A percentile compares a stretch with the other conserved stretches of the same genome.
phyloP scores from a whole-genome alignment of 2,329 filamentous ascomycete species.

The Cylindrodendrum hubeiense region DNA sequence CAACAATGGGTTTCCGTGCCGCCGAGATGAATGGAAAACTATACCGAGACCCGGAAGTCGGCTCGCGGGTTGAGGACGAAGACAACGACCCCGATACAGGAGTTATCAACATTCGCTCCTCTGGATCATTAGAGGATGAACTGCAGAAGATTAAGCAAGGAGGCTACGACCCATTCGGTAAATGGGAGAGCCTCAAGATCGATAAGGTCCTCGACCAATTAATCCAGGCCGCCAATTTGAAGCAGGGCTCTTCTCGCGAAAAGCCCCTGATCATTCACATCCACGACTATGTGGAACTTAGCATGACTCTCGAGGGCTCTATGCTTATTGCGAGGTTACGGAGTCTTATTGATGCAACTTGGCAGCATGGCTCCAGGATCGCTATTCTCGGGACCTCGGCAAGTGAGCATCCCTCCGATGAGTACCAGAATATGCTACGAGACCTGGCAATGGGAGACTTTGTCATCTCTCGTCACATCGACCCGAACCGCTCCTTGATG shows the following conservation, averaged over 20 bases:
- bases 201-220: conserved; percentile 68
- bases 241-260: conserved; percentile 46
- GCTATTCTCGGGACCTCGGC: conserved; percentile 85
- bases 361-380: conserved; percentile 78
- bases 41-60: conserved; percentile 59
- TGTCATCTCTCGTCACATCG: conserved; percentile 52
- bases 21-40: conserved; percentile 67
- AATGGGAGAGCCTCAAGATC: conserved; percentile 74
- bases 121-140: conserved; percentile 56
- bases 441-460: conserved; percentile 57
- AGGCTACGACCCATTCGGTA: conserved; percentile 52
- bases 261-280: conserved; percentile 79
- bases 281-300: conserved; percentile 84
- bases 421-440: conserved; percentile 55
- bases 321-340: conserved; percentile 78
- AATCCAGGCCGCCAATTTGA: conserved; percentile 60
- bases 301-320: conserved; percentile 75
- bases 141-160: conserved; percentile 57
- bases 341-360: conserved; percentile 77
- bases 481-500: conserved; percentile 38
- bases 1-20: conserved; percentile 68
- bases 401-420: conserved; percentile 61
- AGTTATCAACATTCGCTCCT: conserved; percentile 45
- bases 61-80: conserved; percentile 46
- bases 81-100: conserved; percentile 51